Base-by-base conservation (phyloP, 2,329 filamentous ascomycete genomes). In the Tolypocladium ovalisporum region DNA sequence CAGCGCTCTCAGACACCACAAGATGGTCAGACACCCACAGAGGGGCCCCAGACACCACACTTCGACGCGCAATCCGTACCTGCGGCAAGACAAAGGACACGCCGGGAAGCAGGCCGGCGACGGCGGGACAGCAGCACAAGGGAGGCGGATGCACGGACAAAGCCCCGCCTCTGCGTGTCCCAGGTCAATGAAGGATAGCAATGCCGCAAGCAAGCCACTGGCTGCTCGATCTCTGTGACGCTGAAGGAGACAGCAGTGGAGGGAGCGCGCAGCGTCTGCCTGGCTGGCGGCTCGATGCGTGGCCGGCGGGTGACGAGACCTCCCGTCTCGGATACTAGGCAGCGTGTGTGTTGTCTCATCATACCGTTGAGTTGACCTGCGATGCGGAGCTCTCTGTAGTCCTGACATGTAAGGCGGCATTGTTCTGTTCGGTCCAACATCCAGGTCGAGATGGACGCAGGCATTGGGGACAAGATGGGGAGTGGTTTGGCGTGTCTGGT, bases 1-100 rank as follows among this genome's bases (percentile, higher is more conserved):
- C 54, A 55, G 32, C 4, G 32, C 32, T 34, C 32, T 34, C 32
- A 34, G 32, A 34, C 32, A 34, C 32, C 32, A 34, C 32, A 34
- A 34, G n/a, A n/a, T n/a, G n/a, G n/a, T n/a, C n/a, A n/a, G n/a
- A n/a, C n/a, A n/a, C n/a, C n/a, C n/a, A n/a, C n/a, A n/a, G n/a
- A n/a, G n/a, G n/a, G n/a, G n/a, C 29, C 32, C n/a, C 42, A 55
- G 54, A 55, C 54, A 55, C 54, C 54, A 55, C 54, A 55, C 44
- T 52, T 56, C 44, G 54, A 52, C 54, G 35, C 44, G 47, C 54
- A 52, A 24, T 7, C 54, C 52, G 58, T 59, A 59, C 55, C 58
- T 59, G 58, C 58, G 55, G 58, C 58, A 51, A 36, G 52, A 53
- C 55, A 57, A 55, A 52, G 44, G 34, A 56, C 51, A 40, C 32